Conservation (phyloP, 371 early-diverging fungal genomes). For the Funneliformis caledonium region DNA sequence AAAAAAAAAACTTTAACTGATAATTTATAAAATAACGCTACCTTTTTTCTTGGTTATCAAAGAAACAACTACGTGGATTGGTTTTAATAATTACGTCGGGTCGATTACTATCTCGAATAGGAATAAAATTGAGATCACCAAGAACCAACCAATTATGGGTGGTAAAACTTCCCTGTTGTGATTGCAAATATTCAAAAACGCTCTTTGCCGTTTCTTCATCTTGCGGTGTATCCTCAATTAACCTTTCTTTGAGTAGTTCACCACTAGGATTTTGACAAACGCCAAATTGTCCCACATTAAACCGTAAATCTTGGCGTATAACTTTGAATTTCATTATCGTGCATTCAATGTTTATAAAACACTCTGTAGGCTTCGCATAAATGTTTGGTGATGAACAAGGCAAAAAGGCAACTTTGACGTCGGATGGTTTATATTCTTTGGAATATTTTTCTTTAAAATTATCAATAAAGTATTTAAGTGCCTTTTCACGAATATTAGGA, state of each 20-base stretch:
- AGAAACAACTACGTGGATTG: conserved; percentile 46
- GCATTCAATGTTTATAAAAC: conserved; percentile 66
- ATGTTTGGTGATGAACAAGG: conserved; percentile 57
- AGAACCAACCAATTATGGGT: too few species aligned
- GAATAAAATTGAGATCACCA: neutral
- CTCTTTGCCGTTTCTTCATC: conserved; percentile 53
- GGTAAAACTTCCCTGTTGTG: conserved; percentile 62
- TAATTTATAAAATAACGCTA: too few species aligned
- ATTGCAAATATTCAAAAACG: conserved; percentile 70
- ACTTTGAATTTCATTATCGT: conserved; percentile 71
- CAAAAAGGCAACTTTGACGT: conserved; percentile 61
- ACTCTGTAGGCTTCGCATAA: conserved; percentile 58
- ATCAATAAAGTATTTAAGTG: conserved; percentile 73
- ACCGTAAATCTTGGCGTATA: conserved; percentile 59
- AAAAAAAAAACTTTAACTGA: too few species aligned
- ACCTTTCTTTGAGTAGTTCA: conserved; percentile 36
- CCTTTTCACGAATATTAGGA: conserved; percentile 49
- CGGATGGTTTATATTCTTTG: conserved; percentile 51
- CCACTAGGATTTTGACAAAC: conserved; percentile 46
- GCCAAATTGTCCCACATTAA: conserved; percentile 70
- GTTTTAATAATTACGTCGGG: conserved; percentile 43
- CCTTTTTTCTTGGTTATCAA: too few species aligned
- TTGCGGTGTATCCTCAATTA: conserved; percentile 49
- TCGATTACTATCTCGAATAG: neutral
- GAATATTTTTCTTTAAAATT: conserved; percentile 63